Conservation (phyloP, 345 rosid genomes). For the Lepidium didymum region DNA sequence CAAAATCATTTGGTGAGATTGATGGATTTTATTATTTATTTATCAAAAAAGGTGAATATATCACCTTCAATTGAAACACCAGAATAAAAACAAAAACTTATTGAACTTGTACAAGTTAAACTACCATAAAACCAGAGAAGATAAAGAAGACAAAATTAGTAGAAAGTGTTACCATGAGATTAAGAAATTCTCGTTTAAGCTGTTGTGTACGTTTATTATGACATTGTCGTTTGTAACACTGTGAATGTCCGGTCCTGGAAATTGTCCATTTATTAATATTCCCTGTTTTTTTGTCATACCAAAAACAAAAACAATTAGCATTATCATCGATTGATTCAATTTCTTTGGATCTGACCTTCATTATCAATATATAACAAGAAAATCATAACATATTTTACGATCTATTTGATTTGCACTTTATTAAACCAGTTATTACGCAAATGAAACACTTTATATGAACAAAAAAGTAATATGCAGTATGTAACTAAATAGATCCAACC, state of each 20-base stretch:
- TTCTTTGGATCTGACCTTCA: neutral
- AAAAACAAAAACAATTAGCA: neutral
- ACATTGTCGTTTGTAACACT: constrained; percentile 87
- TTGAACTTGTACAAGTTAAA: neutral
- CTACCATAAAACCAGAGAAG: neutral
- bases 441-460: neutral
- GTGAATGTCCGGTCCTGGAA: constrained; percentile 86
- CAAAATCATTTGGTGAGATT: no score
- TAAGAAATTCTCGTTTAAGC: constrained; percentile 85
- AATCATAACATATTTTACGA: neutral
- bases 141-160: neutral
- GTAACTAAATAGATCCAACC: neutral
- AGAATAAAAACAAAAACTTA: neutral
- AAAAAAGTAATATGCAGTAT: neutral
- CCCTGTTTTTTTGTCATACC: constrained; percentile 43
- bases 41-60: neutral
- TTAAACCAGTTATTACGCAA: neutral
- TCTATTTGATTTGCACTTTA: neutral
- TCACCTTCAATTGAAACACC: neutral
- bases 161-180: constrained; percentile 59
- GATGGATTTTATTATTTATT: neutral
- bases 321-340: neutral
- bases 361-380: neutral
- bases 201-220: constrained; percentile 73
- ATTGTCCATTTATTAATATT: constrained; percentile 79